These are phyloP conservation scores for Aspergillus ibericus DNA, from an alignment of 2,329 filamentous ascomycete species.

Conservation along the genomic window DNA sequence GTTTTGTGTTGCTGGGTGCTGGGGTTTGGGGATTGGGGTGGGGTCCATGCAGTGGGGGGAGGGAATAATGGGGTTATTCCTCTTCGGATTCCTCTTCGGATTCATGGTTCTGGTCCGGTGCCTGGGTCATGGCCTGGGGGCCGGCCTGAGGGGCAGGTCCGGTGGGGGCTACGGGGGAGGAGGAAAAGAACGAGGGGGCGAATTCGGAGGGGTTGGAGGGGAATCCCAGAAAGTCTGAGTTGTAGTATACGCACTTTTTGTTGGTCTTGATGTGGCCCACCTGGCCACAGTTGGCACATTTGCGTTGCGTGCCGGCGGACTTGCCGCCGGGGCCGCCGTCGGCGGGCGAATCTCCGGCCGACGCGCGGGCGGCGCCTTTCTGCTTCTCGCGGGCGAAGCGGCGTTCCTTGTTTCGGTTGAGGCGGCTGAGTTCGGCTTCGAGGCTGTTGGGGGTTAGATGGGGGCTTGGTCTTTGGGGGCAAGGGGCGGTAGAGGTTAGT, in stretches of 20 bases:
- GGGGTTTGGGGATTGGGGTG: constrained; percentile 9
- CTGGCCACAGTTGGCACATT: constrained; percentile 96
- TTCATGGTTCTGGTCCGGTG: background rate
- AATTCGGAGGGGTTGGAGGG: constrained; percentile 6
- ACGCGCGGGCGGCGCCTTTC: constrained; percentile 61
- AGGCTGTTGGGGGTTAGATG: constrained; percentile 50
- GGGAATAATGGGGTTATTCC: too few species aligned
- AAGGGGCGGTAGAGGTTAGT: background rate
- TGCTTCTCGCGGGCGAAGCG: constrained; percentile 87
- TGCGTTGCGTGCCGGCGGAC: constrained; percentile 67
- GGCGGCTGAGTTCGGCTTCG: constrained; percentile 73
- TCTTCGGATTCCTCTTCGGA: background rate
- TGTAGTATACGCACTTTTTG: constrained; percentile 69
- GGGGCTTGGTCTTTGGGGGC: background rate
- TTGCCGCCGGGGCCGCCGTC: constrained; percentile 57
- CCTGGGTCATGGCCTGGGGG: background rate
- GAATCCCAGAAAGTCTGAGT: background rate
- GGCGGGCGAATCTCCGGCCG: constrained; percentile 46
- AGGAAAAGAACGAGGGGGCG: constrained; percentile 20
- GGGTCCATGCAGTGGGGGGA: background rate
- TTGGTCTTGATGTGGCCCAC: constrained; percentile 99
- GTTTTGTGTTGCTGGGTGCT: background rate
- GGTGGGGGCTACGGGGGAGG: constrained; percentile 9
- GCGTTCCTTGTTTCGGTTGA: constrained; percentile 89
- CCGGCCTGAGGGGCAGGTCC: background rate